Base-by-base conservation (phyloP, 1,284 basidiomycete species). In the Heterobasidion annosum region DNA sequence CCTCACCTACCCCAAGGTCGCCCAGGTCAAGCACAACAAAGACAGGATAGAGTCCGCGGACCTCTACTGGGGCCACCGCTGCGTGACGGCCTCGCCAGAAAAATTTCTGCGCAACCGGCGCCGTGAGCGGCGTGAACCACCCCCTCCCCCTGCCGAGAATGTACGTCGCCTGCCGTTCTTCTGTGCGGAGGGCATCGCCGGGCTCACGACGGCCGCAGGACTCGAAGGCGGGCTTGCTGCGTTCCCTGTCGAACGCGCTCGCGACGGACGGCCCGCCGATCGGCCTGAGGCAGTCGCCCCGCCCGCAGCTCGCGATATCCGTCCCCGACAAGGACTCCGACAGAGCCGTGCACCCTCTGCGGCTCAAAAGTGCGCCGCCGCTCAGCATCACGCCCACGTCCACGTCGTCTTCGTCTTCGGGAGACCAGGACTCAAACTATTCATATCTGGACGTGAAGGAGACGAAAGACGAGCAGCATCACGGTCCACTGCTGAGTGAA, bases 1-100 rank as follows among this genome's bases (percentile, higher is more conserved):
- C 45, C 51, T 67, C 8, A 59, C 61, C 19, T 74, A 74, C 56
- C 74, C 73, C 32, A 68, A 61, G 54, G 67, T 74, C 49, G 73
- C 73, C 13, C 73, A 74, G 56, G 61, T 61, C 35, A 73, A 69
- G 57, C 67, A 67, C 52, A 56, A 40, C 35, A 62, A 65, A 15
- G 64, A 68, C 58, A 63, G 69, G 52, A 60, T 56, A 54, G 54
- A 55, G 19, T 70, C 63, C 19, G 62, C 65, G 32, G 73, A 73
- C 57, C 61, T 73, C 25, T 68, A 61, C 55, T 76, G 73, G 74
- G 62, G 58, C 47, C 63, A 62, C 18, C 58, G 59, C 46, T 46
- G 45, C 50, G 59, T 63, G 45, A 40, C 37, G 12, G 55, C 59
- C 40, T 34, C 60, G 61, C 46, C 63, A 58, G 12, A 3, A n/a